Evolutionary conservation across 2,329 filamentous ascomycete species (phyloP), one percentile per base, ranked within the genome.

Genomic region (Calonectria pseudoreteaudii): DNA sequence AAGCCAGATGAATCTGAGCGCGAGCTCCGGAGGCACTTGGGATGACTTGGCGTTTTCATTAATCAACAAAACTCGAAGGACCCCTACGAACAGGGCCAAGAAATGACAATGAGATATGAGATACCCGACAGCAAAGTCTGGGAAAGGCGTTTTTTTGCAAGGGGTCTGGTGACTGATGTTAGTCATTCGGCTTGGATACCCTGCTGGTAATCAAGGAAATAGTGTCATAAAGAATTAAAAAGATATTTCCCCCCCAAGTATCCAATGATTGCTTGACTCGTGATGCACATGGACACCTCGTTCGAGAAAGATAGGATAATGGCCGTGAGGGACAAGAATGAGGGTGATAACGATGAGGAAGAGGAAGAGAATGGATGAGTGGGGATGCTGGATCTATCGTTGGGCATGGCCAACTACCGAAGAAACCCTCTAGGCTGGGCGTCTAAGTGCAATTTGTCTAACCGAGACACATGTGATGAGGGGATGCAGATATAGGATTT

Each of bases 141-240:
- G 73, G 73, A 64, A 62, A 66, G 78, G 78, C 78, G 76, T 80
- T 80, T 77, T 69, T 65, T 62, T 28, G 70, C 70, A 71, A 70
- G 73, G 72, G 73, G 71, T 68, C 69, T 74, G 50, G 71, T 75
- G 71, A 73, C 60, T 73, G 70, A 68, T 66, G 62, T 72, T 69
- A 68, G 71, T 69, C 72, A 76, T 74, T 70, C 73, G 74, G 73
- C 69, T 73, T 71, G 77, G 74, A 78, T 77, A 80, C 74, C 71
- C 47, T 70, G 60, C 60, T 56, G 62, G 75, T 62, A 62, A 36
- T 62, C 34, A 70, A 73, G 74, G 66, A 49, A 73, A 56, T 56
- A 69, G 34, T 31, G 23, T 56, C 26, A 14, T n/a, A 50, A 72
- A 68, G 30, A 66, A 68, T 68, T n/a, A 50, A 68, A 18, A 56